Evolutionary conservation across 2,329 filamentous ascomycete species (phyloP).

Genomic region (Plectosphaerella cucumerina): DNA sequence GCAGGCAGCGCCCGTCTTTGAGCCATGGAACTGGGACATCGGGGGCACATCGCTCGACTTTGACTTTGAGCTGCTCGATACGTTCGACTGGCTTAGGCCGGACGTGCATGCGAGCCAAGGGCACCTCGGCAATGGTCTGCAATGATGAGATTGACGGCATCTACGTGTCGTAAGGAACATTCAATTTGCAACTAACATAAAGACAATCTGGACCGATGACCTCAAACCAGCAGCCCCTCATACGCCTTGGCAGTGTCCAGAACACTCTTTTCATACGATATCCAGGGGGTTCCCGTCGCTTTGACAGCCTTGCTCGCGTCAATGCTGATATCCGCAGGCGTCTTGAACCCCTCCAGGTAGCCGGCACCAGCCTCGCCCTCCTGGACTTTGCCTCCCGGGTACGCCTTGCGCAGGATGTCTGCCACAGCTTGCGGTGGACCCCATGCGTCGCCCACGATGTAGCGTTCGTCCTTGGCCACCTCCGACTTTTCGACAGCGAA

Average conservation of each 20-base stretch:
- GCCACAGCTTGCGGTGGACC: conserved; percentile 3
- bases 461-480: conserved; percentile 1
- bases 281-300: conserved; percentile 4
- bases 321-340: conserved; percentile 4
- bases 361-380: conserved; percentile 7
- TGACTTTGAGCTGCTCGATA: conserved; percentile 44
- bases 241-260: conserved; percentile 10
- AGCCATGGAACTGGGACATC: conserved; percentile 30
- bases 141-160: no score
- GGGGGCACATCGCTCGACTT: conserved; percentile 25
- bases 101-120: conserved; percentile 4
- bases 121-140: neutral
- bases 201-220: no score
- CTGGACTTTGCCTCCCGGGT: conserved; percentile 1
- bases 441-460: neutral
- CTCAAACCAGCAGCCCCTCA: neutral
- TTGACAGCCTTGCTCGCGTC: conserved; percentile 10
- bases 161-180: no score
- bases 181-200: no score
- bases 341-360: neutral
- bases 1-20: conserved; percentile 3
- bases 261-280: conserved; percentile 6
- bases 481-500: conserved; percentile 4
- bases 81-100: conserved; percentile 40
- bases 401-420: conserved; percentile 6